These are phyloP conservation scores for Rosa lucieae DNA, from an alignment of 306 rosid species.

Conservation along the genomic window DNA sequence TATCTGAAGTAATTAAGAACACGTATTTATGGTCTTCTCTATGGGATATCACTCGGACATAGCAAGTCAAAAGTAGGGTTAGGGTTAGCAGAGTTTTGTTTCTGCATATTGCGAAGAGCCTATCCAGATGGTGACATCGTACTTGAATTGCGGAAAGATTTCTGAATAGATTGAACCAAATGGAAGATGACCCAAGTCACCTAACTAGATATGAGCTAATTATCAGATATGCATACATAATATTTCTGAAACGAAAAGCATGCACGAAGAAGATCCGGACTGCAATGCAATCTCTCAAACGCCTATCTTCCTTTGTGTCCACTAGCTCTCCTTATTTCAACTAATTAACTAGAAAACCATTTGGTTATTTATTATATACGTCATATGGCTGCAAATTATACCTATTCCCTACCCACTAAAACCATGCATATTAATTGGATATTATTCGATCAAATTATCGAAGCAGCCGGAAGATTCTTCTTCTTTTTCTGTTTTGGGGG, in stretches of 20 bases:
- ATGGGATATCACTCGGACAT: neutral
- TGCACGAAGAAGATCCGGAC: neutral
- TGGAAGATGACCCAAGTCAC: conserved; percentile 5
- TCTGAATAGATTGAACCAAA: neutral
- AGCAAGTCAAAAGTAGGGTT: neutral
- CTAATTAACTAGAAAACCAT: neutral
- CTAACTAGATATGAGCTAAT: neutral
- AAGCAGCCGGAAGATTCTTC: neutral
- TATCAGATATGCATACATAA: too few species aligned
- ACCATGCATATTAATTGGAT: neutral
- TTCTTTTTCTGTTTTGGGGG: neutral
- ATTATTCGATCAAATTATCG: neutral
- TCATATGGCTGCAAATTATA: neutral
- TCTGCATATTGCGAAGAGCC: neutral
- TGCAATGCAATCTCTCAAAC: neutral
- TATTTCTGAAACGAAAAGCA: too few species aligned
- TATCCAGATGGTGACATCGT: neutral
- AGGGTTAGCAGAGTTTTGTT: neutral
- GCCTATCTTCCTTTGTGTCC: neutral
- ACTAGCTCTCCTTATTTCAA: neutral
- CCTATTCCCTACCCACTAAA: neutral
- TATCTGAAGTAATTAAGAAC: neutral
- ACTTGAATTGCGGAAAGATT: neutral
- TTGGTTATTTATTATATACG: neutral
- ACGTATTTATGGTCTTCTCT: neutral